A percentile compares a stretch with the other conserved stretches of the same genome.
Evolutionary conservation across 495 filamentous ascomycete genomes (phyloP).

Genomic region (Parmelia sp.): DNA sequence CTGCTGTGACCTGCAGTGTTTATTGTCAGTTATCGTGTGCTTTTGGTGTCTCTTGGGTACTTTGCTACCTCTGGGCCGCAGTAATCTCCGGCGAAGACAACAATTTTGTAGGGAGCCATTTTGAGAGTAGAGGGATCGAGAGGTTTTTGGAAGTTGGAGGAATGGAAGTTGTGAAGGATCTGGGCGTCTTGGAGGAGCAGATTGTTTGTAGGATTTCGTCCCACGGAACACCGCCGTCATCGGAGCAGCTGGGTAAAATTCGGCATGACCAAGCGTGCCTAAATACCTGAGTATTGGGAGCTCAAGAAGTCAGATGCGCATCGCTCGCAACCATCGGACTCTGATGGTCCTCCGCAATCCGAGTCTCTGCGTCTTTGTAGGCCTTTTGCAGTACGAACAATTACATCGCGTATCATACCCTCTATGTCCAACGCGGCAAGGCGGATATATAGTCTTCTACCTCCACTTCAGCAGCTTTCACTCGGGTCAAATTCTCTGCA

Average conservation of each 20-base stretch:
- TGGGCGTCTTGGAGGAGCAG: background rate
- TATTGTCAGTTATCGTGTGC: background rate
- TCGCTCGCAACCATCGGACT: background rate
- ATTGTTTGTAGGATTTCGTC: background rate
- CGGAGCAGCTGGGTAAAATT: background rate
- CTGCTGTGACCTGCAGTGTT: slow-evolving; percentile 47
- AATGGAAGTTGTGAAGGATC: background rate
- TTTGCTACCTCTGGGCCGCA: slow-evolving; percentile 79
- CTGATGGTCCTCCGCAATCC: background rate
- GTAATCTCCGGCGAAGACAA: slow-evolving; percentile 83
- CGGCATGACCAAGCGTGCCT: no score
- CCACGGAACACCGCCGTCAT: background rate
- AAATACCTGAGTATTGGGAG: no score
- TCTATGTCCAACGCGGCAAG: background rate
- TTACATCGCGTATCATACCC: background rate
- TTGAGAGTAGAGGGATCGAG: background rate
- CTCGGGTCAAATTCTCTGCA: background rate
- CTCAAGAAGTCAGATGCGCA: background rate
- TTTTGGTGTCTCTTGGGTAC: background rate
- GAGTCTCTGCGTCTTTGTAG: background rate
- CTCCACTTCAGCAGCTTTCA: background rate
- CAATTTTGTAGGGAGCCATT: slow-evolving; percentile 50
- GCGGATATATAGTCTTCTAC: background rate
- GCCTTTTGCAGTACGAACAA: background rate
- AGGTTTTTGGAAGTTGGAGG: background rate